Percentiles rank a stretch among this genome's conserved stretches.
Evolutionary conservation across 805 yeast species (phyloP).

Genomic region (Diddensiella santjacobensis): DNA sequence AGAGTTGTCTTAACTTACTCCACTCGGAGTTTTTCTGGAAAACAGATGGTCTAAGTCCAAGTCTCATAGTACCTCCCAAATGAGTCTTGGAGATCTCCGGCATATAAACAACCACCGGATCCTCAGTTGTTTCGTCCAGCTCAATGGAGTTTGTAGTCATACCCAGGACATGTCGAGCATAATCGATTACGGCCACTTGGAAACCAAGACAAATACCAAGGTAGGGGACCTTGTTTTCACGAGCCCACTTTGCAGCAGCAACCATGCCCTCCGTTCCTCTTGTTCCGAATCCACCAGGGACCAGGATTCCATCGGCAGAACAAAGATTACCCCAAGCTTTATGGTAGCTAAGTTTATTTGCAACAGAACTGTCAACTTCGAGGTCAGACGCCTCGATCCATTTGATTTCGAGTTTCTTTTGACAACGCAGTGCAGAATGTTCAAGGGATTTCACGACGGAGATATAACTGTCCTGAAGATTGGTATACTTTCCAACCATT

Average conservation of each 20-base stretch:
- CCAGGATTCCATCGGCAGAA: constrained; percentile 92
- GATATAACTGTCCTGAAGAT: constrained; percentile 89
- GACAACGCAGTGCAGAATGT: constrained; percentile 89
- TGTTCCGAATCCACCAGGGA: constrained; percentile 97
- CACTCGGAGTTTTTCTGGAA: constrained; percentile 66
- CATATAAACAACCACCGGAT: constrained; percentile 88
- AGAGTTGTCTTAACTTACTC: constrained; percentile 70
- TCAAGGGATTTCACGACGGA: constrained; percentile 93
- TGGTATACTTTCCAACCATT: constrained; percentile 94
- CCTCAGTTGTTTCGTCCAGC: constrained; percentile 61
- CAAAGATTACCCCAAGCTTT: constrained; percentile 93
- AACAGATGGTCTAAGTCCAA: constrained; percentile 87
- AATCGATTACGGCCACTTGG: constrained; percentile 95
- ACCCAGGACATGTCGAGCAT: constrained; percentile 75
- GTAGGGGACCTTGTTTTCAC: constrained; percentile 90
- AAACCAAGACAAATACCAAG: constrained; percentile 96
- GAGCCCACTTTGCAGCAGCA: constrained; percentile 96
- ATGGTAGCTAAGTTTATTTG: constrained; percentile 74
- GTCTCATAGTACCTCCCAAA: constrained; percentile 98
- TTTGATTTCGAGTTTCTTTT: constrained; percentile 75
- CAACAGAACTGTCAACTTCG: constrained; percentile 64
- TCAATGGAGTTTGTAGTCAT: constrained; percentile 64
- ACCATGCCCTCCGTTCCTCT: constrained; percentile 99
- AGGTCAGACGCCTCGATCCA: constrained; percentile 96
- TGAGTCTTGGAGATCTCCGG: constrained; percentile 95